Percentiles rank a stretch among this genome's conserved stretches.
phyloP scores from a whole-genome alignment of 495 filamentous ascomycete species.

The Trichocladium uniseriatum region DNA sequence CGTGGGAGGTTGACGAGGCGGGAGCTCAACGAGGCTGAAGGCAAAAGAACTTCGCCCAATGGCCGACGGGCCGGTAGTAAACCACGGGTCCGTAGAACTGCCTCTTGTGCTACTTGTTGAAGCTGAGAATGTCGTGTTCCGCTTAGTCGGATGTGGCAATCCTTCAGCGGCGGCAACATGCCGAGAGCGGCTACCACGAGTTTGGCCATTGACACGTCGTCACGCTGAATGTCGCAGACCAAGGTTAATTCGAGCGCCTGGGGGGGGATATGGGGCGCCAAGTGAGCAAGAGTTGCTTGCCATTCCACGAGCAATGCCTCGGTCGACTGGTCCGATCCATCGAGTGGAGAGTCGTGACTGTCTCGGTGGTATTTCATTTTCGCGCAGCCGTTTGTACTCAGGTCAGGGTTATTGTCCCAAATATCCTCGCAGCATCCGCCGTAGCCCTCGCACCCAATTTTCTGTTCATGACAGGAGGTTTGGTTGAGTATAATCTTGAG shows the following conservation, averaged over 20 bases:
- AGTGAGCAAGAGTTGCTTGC: neutral
- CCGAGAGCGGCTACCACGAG: neutral
- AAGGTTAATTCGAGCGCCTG: neutral
- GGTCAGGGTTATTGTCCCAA: too few relatives aligned
- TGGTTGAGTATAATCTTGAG: slow-evolving; percentile 6
- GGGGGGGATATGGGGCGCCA: neutral
- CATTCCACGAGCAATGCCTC: neutral
- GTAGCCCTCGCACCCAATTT: neutral
- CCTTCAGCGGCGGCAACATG: neutral
- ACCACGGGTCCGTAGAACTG: neutral
- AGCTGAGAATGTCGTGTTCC: neutral
- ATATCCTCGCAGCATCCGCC: neutral
- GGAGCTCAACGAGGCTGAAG: neutral
- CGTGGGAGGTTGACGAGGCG: slow-evolving; percentile 2
- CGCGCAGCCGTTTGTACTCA: too few relatives aligned
- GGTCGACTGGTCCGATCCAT: neutral
- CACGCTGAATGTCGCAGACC: slow-evolving; percentile 1
- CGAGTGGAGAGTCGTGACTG: neutral
- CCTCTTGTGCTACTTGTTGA: neutral
- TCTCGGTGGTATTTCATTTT: too few relatives aligned
- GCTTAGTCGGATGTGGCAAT: slow-evolving; percentile 5
- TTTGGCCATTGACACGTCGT: neutral
- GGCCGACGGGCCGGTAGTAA: neutral
- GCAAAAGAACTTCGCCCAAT: too few relatives aligned
- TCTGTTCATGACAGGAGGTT: neutral